Evolutionary conservation across 1,139 yeast genomes (phyloP).

Genomic region (Wickerhamiella pararugosa): DNA sequence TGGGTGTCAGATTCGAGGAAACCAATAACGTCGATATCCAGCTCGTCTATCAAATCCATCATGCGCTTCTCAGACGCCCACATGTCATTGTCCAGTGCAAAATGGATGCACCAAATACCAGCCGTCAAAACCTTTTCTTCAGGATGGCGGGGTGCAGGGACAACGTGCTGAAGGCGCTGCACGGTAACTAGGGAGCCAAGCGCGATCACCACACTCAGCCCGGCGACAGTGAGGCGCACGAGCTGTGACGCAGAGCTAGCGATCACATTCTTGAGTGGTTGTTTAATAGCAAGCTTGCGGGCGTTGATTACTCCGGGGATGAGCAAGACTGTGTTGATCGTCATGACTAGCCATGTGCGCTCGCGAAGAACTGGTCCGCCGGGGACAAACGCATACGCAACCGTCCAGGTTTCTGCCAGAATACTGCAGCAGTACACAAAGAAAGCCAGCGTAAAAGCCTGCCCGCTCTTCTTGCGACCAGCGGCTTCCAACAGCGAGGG

Average conservation of each 20-base stretch:
- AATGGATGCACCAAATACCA: constrained; percentile 97
- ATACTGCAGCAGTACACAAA: constrained; percentile 41
- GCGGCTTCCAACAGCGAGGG: constrained; percentile 50
- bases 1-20: constrained; percentile 87
- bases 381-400: constrained; percentile 96
- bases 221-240: constrained; percentile 19
- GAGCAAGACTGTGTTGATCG: constrained; percentile 35
- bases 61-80: constrained; percentile 93
- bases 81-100: constrained; percentile 93
- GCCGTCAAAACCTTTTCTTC: constrained; percentile 69
- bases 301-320: constrained; percentile 24
- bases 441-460: constrained; percentile 38
- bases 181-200: constrained; percentile 33
- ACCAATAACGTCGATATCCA: constrained; percentile 84
- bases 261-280: constrained; percentile 1
- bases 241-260: constrained; percentile 16
- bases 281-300: constrained; percentile 10
- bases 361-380: constrained; percentile 81
- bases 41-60: constrained; percentile 66
- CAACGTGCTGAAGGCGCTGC: constrained; percentile 41
- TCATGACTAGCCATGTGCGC: constrained; percentile 62
- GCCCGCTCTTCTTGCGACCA: constrained; percentile 43
- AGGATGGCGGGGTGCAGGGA: constrained; percentile 63
- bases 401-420: constrained; percentile 88
- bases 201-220: constrained; percentile 19